Evolutionary conservation across 345 rosid species (phyloP).

Genomic region (Luvunga scandens): DNA sequence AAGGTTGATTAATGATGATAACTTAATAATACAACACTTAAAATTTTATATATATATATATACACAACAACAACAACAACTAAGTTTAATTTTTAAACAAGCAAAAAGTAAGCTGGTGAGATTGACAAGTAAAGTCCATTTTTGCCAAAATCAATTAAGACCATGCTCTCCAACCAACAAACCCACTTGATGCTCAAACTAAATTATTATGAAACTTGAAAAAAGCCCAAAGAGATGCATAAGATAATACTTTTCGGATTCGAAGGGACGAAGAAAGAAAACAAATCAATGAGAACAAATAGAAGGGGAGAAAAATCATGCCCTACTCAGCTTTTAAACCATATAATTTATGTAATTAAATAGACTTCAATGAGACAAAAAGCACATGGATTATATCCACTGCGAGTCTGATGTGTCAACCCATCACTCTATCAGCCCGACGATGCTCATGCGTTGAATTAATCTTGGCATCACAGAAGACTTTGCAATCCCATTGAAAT

Average conservation of each 20-base stretch:
- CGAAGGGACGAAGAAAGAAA: not conserved
- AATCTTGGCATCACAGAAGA: not conserved
- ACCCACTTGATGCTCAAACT: not conserved
- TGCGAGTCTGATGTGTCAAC: not conserved
- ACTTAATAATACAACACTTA: not conserved
- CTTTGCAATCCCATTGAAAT: not conserved
- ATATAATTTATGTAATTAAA: not conserved
- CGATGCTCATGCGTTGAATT: not conserved
- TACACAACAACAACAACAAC: too few relatives aligned
- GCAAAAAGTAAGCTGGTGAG: not conserved
- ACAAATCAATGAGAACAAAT: not conserved
- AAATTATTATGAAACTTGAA: not conserved
- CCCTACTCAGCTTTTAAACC: not conserved
- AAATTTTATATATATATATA: too few relatives aligned
- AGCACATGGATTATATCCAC: not conserved
- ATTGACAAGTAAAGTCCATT: not conserved
- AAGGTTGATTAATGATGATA: not conserved
- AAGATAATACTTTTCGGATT: not conserved
- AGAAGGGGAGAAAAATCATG: not conserved
- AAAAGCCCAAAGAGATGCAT: not conserved
- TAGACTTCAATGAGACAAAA: not conserved
- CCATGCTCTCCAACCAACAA: not conserved
- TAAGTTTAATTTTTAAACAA: not conserved
- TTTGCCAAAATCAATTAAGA: not conserved
- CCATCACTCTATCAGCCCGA: not conserved